Evolutionary conservation across 108 stramenopile genomes (phyloP), one percentile per base, ranked within the genome.

Genomic region (Pseudonitzschia delicatissima): DNA sequence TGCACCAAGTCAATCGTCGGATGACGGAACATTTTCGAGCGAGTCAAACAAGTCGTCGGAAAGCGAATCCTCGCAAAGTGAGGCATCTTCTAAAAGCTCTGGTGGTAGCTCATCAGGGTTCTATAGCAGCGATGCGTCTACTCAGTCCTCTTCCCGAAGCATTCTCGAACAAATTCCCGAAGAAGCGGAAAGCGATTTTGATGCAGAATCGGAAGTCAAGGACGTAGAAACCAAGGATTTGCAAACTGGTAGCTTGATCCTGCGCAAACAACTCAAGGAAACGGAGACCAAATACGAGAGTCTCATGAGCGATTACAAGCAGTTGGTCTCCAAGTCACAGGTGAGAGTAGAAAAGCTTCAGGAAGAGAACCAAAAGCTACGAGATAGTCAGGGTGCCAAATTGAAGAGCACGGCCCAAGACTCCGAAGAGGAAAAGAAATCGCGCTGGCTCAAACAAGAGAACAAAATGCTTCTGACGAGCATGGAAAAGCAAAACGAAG

Each of bases 351-450:
- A 67, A 13, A 37, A 44, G 17, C 60, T 74, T 17, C 34, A 53
- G 25, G 13, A 48, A 18, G 66, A 74, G 18, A 74, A 74, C 28
- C 26, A 45, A 13, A 55, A 67, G 0, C 66, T 74, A 11, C 64
- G 64, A 29, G 62, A 44, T 6, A 55, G 36, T 23, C 11, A 29
- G 6, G 48, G 48, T 31, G 18, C 44, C 2, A 36, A 64, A 32
- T 44, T 44, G 1, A 37, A 73, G 1, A 60, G 2, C 28, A 45
- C 59, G 32, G 55, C 34, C 34, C 37, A 65, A 48, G 36, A 55
- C n/a, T 59, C 72, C 5, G 70, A 55, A 4, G 21, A 45, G 27
- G 44, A 27, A 18, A 44, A 40, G 25, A 20, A 29, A 4, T 27
- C 49, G 7, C 37, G 40, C 17, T 27, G 59, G 20, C 18, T 58